phyloP scores from a whole-genome alignment of 106 monocot genomes.

The Acorus gramineus region DNA sequence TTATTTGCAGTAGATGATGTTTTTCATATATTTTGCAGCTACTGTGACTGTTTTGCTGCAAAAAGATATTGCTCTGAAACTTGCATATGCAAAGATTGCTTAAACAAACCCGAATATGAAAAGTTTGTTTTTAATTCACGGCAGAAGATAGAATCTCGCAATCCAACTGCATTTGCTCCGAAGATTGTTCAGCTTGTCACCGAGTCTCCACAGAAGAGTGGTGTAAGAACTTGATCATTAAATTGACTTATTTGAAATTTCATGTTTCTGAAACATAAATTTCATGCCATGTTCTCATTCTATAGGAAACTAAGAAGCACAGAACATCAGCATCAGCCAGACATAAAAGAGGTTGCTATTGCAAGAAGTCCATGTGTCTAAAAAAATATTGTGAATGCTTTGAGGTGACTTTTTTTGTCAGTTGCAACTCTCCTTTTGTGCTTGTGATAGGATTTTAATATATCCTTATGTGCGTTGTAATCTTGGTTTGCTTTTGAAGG shows the following conservation, averaged over 20 bases:
- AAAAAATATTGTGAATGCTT: conserved; percentile 17
- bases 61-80: neutral
- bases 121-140: neutral
- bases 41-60: neutral
- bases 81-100: neutral
- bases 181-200: no score
- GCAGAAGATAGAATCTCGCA: neutral
- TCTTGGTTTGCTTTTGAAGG: conserved; percentile 3
- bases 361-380: conserved; percentile 11
- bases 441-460: no score
- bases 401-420: neutral
- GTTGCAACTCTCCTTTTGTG: neutral
- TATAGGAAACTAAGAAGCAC: neutral
- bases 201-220: no score
- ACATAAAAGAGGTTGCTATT: conserved; percentile 14
- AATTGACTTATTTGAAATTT: no score
- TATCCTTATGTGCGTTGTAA: no score
- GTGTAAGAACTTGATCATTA: no score
- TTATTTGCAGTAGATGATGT: neutral
- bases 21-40: neutral
- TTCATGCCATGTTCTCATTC: no score
- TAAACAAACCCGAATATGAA: neutral
- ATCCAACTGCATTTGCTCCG: neutral
- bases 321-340: conserved; percentile 1
- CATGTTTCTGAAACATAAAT: no score